These are phyloP conservation scores for Salix dunnii DNA, from an alignment of 345 rosid genomes.

Conservation along the genomic window DNA sequence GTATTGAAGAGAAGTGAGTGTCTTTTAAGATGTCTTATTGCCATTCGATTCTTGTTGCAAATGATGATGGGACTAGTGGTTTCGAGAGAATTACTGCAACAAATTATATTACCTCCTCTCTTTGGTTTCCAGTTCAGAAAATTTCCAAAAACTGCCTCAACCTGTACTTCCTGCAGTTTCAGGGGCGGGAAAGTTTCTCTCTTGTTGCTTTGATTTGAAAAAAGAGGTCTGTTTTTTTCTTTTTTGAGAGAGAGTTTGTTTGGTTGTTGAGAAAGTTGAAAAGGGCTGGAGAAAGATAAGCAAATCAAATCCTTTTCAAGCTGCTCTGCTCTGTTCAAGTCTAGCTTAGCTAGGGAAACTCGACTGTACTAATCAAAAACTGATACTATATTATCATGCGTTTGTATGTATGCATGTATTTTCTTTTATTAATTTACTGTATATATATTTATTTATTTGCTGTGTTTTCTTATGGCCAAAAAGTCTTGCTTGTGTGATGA, in stretches of 20 bases:
- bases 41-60: conserved; percentile 33
- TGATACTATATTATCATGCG: not conserved
- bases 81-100: conserved; percentile 8
- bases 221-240: conserved; percentile 16
- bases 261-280: conserved; percentile 20
- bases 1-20: not conserved
- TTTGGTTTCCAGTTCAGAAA: conserved; percentile 4
- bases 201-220: conserved; percentile 27
- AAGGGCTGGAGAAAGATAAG: not conserved
- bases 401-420: not conserved
- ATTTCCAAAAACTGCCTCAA: conserved; percentile 5
- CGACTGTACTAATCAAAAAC: not conserved
- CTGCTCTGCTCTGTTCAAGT: not conserved
- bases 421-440: not conserved
- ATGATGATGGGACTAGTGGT: conserved; percentile 29
- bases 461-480: not conserved
- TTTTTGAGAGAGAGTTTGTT: conserved; percentile 3
- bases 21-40: conserved; percentile 45
- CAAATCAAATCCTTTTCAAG: not conserved
- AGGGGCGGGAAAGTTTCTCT: conserved; percentile 45
- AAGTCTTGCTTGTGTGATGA: not conserved
- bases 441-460: not conserved
- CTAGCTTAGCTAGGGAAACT: not conserved
- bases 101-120: not conserved
- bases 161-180: conserved; percentile 20